A percentile compares a stretch with the other conserved stretches of the same genome.
phyloP scores from a whole-genome alignment of 2,329 filamentous ascomycete genomes.

The Penicillium sp. region DNA sequence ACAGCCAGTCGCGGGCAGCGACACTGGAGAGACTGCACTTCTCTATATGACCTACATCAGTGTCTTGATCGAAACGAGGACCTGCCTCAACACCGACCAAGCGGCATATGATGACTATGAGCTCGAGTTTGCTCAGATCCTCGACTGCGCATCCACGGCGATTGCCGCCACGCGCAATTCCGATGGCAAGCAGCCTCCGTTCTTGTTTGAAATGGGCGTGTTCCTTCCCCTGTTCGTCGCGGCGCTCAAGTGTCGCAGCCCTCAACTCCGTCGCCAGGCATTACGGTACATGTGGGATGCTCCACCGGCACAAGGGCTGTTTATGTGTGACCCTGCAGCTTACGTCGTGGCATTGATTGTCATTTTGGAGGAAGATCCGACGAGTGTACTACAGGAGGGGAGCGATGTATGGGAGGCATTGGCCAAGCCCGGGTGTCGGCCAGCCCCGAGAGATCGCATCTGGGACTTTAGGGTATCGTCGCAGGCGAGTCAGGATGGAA shows the following conservation, averaged over 20 bases:
- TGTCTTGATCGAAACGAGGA: conserved; percentile 17
- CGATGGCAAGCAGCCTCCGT: conserved; percentile 16
- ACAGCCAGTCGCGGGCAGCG: not conserved
- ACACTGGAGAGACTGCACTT: conserved; percentile 5
- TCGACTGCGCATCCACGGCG: conserved; percentile 11
- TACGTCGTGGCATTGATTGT: conserved; percentile 10
- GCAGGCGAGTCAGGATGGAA: conserved; percentile 4
- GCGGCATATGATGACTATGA: conserved; percentile 15
- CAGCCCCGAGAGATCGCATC: conserved; percentile 7
- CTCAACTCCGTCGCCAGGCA: conserved; percentile 14
- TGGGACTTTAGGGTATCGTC: conserved; percentile 13
- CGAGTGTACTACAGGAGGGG: not conserved
- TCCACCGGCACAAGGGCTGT: conserved; percentile 18
- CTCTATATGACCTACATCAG: conserved; percentile 18
- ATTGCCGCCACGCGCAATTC: conserved; percentile 10
- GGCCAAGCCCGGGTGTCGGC: conserved; percentile 6
- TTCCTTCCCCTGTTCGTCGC: conserved; percentile 23
- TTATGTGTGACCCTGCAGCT: conserved; percentile 15
- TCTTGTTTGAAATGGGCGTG: conserved; percentile 21
- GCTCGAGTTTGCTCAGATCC: conserved; percentile 14
- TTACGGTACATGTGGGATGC: conserved; percentile 13
- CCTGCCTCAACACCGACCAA: conserved; percentile 13
- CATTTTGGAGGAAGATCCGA: conserved; percentile 13
- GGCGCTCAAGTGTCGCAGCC: conserved; percentile 16
- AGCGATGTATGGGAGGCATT: conserved; percentile 6